Evolutionary conservation across 1,139 yeast genomes (phyloP).

Genomic region (Taiozyma onychis): DNA sequence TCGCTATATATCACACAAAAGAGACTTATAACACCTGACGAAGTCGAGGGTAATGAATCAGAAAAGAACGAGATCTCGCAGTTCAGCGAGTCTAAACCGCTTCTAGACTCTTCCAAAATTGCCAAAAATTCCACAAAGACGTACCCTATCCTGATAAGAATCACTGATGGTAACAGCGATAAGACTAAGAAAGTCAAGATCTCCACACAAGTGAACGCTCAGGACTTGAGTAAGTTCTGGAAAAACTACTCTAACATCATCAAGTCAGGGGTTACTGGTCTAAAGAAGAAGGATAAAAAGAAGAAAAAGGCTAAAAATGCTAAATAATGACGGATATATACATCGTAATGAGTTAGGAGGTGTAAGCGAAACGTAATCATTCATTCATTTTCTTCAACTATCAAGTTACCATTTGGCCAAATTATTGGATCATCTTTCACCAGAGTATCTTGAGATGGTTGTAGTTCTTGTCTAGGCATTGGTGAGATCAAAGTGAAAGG

Average conservation of each 20-base stretch:
- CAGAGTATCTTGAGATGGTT: conserved; percentile 20
- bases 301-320: conserved; percentile 29
- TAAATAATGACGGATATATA: conserved; percentile 5
- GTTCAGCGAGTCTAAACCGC: conserved; percentile 32
- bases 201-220: conserved; percentile 59
- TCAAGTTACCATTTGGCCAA: conserved; percentile 57
- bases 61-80: conserved; percentile 16
- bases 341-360: background rate
- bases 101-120: conserved; percentile 43
- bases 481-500: conserved; percentile 46
- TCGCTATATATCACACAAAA: conserved; percentile 42
- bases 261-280: conserved; percentile 55
- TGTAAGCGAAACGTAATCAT: background rate
- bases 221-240: conserved; percentile 64
- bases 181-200: conserved; percentile 45
- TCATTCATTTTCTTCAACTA: conserved; percentile 38
- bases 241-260: conserved; percentile 55
- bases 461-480: conserved; percentile 48
- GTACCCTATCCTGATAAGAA: conserved; percentile 49
- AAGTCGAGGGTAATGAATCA: conserved; percentile 19
- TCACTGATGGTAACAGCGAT: conserved; percentile 53
- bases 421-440: conserved; percentile 40
- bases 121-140: conserved; percentile 17
- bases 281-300: conserved; percentile 60
- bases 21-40: conserved; percentile 24